Evolutionary conservation across 768 basidiomycete genomes (phyloP).

Genomic region (Coprinopsis marcescibilis): DNA sequence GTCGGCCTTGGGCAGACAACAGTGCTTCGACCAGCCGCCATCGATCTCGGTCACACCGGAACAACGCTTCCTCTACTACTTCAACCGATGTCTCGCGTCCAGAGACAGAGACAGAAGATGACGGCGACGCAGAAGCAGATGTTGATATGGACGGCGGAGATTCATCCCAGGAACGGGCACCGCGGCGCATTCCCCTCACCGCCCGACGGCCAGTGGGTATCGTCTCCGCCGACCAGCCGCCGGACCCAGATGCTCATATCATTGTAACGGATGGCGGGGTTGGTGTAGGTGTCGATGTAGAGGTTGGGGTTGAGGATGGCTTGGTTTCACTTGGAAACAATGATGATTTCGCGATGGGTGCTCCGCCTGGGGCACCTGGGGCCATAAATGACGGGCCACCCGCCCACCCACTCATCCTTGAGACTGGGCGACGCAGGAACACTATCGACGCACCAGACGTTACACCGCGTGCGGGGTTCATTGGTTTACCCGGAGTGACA

Average conservation of each 20-base stretch:
- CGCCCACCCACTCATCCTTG: slow-evolving; percentile 20
- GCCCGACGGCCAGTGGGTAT: slow-evolving; percentile 33
- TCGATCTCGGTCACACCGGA: slow-evolving; percentile 3
- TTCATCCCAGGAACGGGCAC: slow-evolving; percentile 20
- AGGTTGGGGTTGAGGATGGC: slow-evolving; percentile 64
- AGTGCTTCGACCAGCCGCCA: slow-evolving; percentile 11
- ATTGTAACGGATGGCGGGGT: slow-evolving; percentile 29
- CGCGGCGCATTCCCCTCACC: slow-evolving; percentile 16
- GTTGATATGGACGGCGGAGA: slow-evolving; percentile 36
- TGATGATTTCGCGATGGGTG: slow-evolving; percentile 87
- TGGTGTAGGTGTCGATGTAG: slow-evolving; percentile 28
- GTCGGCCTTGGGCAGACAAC: slow-evolving; percentile 45
- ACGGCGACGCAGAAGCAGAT: slow-evolving; percentile 64
- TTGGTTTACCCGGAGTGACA: slow-evolving; percentile 42
- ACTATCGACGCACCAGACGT: slow-evolving; percentile 45
- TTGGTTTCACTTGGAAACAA: slow-evolving; percentile 75
- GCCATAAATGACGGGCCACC: slow-evolving; percentile 43
- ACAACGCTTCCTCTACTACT: slow-evolving; percentile 14
- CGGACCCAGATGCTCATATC: slow-evolving; percentile 33
- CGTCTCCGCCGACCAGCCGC: slow-evolving; percentile 31
- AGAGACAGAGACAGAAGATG: slow-evolving; percentile 77
- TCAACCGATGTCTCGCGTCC: slow-evolving; percentile 46
- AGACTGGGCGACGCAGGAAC: slow-evolving; percentile 19
- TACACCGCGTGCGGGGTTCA: slow-evolving; percentile 58
- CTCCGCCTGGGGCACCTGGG: slow-evolving; percentile 84